A percentile compares a stretch with the other conserved stretches of the same genome.
Conservation (phyloP, 306 rosid genomes). For the Trifolium repens region DNA sequence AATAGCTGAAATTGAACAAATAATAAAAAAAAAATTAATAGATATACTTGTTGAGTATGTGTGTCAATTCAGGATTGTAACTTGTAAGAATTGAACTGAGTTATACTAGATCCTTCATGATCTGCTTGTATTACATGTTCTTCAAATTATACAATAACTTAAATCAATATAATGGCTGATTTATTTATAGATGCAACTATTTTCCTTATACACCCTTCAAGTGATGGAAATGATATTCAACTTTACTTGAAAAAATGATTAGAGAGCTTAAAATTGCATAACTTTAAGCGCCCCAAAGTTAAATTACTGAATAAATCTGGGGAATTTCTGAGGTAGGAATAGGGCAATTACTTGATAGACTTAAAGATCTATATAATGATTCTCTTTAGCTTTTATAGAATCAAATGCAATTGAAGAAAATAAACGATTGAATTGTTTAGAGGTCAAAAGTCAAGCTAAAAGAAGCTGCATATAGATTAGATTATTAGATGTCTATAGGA, state of each 20-base stretch:
- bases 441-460: too few species aligned
- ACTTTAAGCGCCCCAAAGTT: slow-evolving; percentile 12
- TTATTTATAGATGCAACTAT: neutral
- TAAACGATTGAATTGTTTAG: too few species aligned
- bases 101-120: slow-evolving; percentile 20
- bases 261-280: neutral
- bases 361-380: neutral
- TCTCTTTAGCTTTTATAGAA: too few species aligned
- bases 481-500: neutral
- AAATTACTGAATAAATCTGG: slow-evolving; percentile 24
- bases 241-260: slow-evolving; percentile 29
- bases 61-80: slow-evolving; percentile 21
- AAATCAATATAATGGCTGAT: slow-evolving; percentile 15
- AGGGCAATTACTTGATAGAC: slow-evolving; percentile 26
- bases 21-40: slow-evolving; percentile 26
- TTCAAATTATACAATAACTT: slow-evolving; percentile 26
- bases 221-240: slow-evolving; percentile 1
- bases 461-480: too few species aligned
- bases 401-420: too few species aligned
- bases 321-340: slow-evolving; percentile 30
- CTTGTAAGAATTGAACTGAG: slow-evolving; percentile 11
- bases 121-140: slow-evolving; percentile 14
- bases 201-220: slow-evolving; percentile 2
- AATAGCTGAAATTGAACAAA: slow-evolving; percentile 40
- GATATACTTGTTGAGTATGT: slow-evolving; percentile 25